Percentiles rank a stretch among this genome's conserved stretches.
phyloP scores from a whole-genome alignment of 1,284 basidiomycete genomes.

The Malassezia globosa region DNA sequence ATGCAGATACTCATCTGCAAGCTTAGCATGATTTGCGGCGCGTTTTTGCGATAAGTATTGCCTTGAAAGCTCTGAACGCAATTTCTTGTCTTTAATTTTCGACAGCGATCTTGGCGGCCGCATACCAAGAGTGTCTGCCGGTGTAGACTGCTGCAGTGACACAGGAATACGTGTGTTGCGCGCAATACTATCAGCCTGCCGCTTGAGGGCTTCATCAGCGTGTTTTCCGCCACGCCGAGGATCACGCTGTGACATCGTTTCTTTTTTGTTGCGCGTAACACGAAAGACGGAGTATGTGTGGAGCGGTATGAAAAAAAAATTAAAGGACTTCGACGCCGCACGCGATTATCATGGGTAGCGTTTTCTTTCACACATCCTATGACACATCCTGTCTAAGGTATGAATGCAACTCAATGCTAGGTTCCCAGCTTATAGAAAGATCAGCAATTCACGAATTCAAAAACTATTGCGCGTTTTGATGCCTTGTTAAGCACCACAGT shows the following conservation, averaged over 20 bases:
- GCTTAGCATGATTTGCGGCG: slow-evolving; percentile 33
- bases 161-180: slow-evolving; percentile 32
- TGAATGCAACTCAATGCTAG: no score
- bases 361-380: no score
- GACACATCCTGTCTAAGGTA: no score
- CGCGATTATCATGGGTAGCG: no score
- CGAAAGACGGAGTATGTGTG: no score
- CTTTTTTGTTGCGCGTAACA: not conserved
- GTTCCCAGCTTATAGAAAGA: no score
- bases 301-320: slow-evolving; percentile 1
- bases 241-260: not conserved
- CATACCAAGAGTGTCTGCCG: slow-evolving; percentile 23
- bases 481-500: no score
- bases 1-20: slow-evolving; percentile 43
- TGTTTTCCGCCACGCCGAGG: slow-evolving; percentile 19
- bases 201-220: slow-evolving; percentile 27
- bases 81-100: slow-evolving; percentile 40
- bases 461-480: no score
- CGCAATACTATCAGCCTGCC: slow-evolving; percentile 34
- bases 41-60: slow-evolving; percentile 33
- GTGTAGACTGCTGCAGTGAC: slow-evolving; percentile 31
- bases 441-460: no score
- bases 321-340: no score
- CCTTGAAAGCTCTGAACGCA: slow-evolving; percentile 35
- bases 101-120: slow-evolving; percentile 34